Evolutionary conservation across 1,139 yeast genomes (phyloP), one percentile per base, ranked within the genome.

Genomic region (Suhomyces maxii): DNA sequence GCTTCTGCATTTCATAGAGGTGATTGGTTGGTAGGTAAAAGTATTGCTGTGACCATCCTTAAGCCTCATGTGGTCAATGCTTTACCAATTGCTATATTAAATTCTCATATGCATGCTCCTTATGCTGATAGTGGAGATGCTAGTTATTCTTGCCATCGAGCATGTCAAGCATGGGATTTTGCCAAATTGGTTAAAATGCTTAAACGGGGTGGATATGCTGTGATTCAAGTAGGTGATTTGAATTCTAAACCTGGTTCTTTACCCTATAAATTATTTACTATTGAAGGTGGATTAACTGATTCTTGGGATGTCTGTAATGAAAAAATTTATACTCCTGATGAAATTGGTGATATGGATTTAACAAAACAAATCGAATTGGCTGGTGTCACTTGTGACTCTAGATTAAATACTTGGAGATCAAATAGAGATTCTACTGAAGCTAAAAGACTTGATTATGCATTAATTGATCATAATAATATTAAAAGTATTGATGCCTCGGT

Each of bases 51-150:
- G 2, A 87, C 96, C 0, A 67, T 85, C 11, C 71, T 91, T 39
- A 69, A 71, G 44, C 84, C 86, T 8, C 71, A 77, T 7, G 63
- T 63, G 18, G 58, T 68, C 1, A 73, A 76, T 12, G 63, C 73
- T 4, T 66, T 76, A 14, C 89, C 85, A 12, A 69, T 93, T 40
- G 97, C 95, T 11, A 66, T 95, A 8, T 71, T 93, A 59, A 91
- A 91, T 60, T 85, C 96, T 13, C 99, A 93, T 62, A 86, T 95
- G 93, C 99, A 93, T 68, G 99, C 99, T 1, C 99, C 99, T 0
- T 93, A 93, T 61, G 82, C 95, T 0, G 58, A 67, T 32, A 69
- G 72, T 0, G 98, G 98, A 0, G 97, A 89, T 65, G 95, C 95
- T 6, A 86, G 95, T 6, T 93, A 95, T 62, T 73, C 84, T 3